A percentile compares a stretch with the other conserved stretches of the same genome.
Conservation (phyloP, 768 basidiomycete genomes). For the Podaxis sp. region DNA sequence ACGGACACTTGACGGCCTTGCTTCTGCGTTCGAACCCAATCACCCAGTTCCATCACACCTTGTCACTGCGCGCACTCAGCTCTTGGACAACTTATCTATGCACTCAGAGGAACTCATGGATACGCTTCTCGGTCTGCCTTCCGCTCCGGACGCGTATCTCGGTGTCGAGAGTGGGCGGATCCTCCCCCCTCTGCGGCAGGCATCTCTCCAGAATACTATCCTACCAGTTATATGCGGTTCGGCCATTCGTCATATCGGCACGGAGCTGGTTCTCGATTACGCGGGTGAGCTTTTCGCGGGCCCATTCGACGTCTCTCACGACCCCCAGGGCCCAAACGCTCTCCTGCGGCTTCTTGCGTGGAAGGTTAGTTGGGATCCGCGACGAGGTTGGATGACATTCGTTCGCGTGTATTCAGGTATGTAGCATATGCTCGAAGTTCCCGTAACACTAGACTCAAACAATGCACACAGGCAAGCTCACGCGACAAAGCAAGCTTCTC, state of each 20-base stretch:
- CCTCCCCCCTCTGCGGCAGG: slow-evolving; percentile 63
- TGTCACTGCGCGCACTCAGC: slow-evolving; percentile 60
- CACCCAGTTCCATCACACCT: slow-evolving; percentile 75
- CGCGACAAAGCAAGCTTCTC: slow-evolving; percentile 54
- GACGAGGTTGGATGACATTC: slow-evolving; percentile 89
- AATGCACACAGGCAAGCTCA: slow-evolving; percentile 59
- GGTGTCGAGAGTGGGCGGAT: slow-evolving; percentile 52
- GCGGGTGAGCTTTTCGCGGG: slow-evolving; percentile 78
- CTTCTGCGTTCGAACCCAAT: slow-evolving; percentile 41
- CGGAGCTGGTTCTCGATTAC: slow-evolving; percentile 79
- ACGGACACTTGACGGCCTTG: slow-evolving; percentile 42
- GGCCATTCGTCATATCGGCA: slow-evolving; percentile 79
- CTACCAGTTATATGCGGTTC: slow-evolving; percentile 85
- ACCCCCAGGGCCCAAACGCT: slow-evolving; percentile 41
- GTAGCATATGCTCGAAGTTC: slow-evolving; percentile 18
- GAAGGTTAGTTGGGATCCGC: slow-evolving; percentile 88
- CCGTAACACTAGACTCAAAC: not conserved
- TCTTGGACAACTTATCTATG: slow-evolving; percentile 81
- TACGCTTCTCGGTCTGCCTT: slow-evolving; percentile 54
- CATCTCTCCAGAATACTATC: slow-evolving; percentile 63
- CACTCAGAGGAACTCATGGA: slow-evolving; percentile 82
- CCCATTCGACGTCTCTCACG: slow-evolving; percentile 63
- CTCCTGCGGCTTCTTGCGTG: slow-evolving; percentile 73
- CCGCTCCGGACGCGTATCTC: slow-evolving; percentile 65
- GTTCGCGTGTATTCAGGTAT: slow-evolving; percentile 85